phyloP scores from a whole-genome alignment of 139 green algal species.

The Closterium sp. region DNA sequence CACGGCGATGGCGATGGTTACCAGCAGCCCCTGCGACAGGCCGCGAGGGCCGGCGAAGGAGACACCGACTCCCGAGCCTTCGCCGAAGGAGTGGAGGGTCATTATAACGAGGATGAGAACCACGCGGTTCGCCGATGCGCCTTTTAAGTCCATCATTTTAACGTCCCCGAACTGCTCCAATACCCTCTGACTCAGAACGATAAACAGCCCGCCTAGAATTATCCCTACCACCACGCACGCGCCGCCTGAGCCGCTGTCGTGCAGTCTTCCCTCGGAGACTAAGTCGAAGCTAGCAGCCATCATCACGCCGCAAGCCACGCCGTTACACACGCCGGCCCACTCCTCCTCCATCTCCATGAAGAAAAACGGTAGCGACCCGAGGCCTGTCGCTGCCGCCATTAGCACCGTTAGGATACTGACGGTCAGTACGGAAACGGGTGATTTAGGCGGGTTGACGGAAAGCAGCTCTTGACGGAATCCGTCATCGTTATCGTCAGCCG shows the following conservation, averaged over 20 bases:
- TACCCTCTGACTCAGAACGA: conserved; percentile 58
- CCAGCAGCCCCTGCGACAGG: conserved; percentile 81
- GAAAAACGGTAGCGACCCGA: conserved; percentile 48
- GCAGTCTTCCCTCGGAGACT: conserved; percentile 79
- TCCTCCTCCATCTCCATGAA: conserved; percentile 26
- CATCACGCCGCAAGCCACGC: conserved; percentile 95
- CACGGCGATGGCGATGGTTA: conserved; percentile 92
- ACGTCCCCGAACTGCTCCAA: conserved; percentile 57
- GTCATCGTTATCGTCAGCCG: background rate
- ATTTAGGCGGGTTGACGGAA: background rate
- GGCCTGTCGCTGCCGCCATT: conserved; percentile 49
- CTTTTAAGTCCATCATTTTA: conserved; percentile 74
- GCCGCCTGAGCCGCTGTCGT: conserved; percentile 55
- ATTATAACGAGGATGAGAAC: conserved; percentile 95
- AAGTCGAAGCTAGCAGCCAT: conserved; percentile 93
- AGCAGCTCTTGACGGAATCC: background rate
- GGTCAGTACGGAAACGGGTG: conserved; percentile 24
- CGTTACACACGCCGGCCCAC: conserved; percentile 75
- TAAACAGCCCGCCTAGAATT: conserved; percentile 48
- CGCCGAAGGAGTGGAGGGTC: conserved; percentile 92
- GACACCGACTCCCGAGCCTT: conserved; percentile 92
- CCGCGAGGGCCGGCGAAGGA: conserved; percentile 78
- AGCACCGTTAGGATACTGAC: conserved; percentile 44
- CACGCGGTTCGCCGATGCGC: conserved; percentile 75
- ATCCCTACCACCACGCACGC: conserved; percentile 46